These are phyloP conservation scores for Fusarium oligoseptatum DNA, from an alignment of 2,329 filamentous ascomycete genomes.

Conservation along the genomic window DNA sequence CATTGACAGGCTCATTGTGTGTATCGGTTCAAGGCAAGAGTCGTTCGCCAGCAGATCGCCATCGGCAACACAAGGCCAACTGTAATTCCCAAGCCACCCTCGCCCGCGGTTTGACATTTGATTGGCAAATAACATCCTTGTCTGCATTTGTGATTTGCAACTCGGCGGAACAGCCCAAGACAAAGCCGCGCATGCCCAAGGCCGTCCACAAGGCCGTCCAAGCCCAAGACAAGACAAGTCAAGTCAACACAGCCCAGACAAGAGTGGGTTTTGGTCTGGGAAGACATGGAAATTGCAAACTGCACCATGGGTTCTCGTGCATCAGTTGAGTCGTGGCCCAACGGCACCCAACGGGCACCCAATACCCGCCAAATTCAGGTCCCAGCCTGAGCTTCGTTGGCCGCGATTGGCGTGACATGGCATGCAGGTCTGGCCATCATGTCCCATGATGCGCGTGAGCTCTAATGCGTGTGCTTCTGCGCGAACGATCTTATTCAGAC, in stretches of 20 bases:
- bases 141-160: neutral
- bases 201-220: neutral
- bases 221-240: neutral
- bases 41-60: neutral
- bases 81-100: constrained; percentile 12
- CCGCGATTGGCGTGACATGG: constrained; percentile 30
- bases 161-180: neutral
- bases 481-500: constrained; percentile 17
- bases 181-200: constrained; percentile 1
- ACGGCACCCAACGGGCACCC: constrained; percentile 37
- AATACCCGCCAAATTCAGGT: constrained; percentile 35
- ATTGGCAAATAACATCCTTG: constrained; percentile 5
- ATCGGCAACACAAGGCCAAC: neutral
- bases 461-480: constrained; percentile 35
- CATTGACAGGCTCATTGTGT: neutral
- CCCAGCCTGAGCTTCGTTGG: constrained; percentile 33
- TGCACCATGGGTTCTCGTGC: constrained; percentile 3
- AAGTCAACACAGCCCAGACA: constrained; percentile 27
- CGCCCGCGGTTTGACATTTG: neutral
- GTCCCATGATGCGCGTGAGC: constrained; percentile 36
- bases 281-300: constrained; percentile 38
- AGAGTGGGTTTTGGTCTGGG: constrained; percentile 11
- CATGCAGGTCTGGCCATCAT: constrained; percentile 29
- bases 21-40: neutral
- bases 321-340: constrained; percentile 26